Evolutionary conservation across 1,284 basidiomycete genomes (phyloP).

Genomic region (Moniliella sp.): DNA sequence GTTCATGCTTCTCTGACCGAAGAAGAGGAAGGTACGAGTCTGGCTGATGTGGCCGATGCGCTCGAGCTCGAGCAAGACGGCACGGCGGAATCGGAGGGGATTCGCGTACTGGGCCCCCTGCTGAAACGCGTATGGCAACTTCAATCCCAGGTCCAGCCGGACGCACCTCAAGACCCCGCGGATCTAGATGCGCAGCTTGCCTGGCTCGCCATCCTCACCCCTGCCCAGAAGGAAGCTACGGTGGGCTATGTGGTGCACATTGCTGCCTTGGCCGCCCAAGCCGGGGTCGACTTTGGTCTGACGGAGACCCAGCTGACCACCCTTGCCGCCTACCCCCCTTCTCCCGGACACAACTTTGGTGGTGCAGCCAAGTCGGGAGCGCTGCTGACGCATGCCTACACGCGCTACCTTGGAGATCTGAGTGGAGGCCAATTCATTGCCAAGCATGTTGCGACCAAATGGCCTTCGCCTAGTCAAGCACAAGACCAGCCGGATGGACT

Average conservation of each 20-base stretch:
- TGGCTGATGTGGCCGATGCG: conserved; percentile 4
- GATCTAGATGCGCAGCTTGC: too few relatives aligned
- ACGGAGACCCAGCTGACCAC: too few relatives aligned
- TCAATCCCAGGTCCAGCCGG: too few relatives aligned
- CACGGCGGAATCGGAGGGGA: not conserved
- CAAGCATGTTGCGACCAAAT: conserved; percentile 38
- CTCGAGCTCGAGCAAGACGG: conserved; percentile 1
- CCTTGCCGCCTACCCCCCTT: too few relatives aligned
- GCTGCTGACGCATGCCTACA: conserved; percentile 57
- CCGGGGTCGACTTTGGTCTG: too few relatives aligned
- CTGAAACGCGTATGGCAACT: too few relatives aligned
- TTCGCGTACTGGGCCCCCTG: too few relatives aligned
- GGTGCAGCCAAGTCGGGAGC: conserved; percentile 39
- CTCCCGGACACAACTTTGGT: conserved; percentile 27
- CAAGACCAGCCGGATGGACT: too few relatives aligned
- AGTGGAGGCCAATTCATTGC: conserved; percentile 58
- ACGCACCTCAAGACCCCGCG: too few relatives aligned
- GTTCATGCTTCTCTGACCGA: conserved; percentile 5
- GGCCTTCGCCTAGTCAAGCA: too few relatives aligned
- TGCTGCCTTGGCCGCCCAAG: not conserved
- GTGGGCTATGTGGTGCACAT: conserved; percentile 7
- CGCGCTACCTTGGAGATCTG: conserved; percentile 61
- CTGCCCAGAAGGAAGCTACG: conserved; percentile 6
- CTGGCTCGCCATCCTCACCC: conserved; percentile 7
- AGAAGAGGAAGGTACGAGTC: conserved; percentile 3